A percentile compares a stretch with the other conserved stretches of the same genome.
Evolutionary conservation across 2,329 filamentous ascomycete species (phyloP).

Genomic region (Orbilia blumenaviensis): DNA sequence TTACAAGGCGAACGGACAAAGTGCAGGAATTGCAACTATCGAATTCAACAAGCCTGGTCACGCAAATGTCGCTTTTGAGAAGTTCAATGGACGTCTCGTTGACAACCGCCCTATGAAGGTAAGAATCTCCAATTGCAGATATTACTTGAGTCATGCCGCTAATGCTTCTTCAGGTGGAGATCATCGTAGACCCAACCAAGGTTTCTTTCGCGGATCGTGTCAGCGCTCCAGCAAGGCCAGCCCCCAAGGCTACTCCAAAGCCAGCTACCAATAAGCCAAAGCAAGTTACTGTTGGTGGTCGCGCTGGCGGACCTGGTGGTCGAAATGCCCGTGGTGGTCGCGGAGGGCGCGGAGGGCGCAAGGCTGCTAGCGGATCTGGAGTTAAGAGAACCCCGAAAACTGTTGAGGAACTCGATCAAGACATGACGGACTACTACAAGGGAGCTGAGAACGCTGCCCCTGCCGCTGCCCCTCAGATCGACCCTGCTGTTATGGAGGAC

Average conservation of each 20-base stretch:
- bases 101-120: slow-evolving; percentile 93
- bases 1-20: slow-evolving; percentile 90
- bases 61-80: slow-evolving; percentile 82
- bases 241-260: slow-evolving; percentile 65
- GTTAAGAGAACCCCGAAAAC: slow-evolving; percentile 76
- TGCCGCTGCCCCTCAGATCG: slow-evolving; percentile 64
- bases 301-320: slow-evolving; percentile 62
- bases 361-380: slow-evolving; percentile 67
- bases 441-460: slow-evolving; percentile 64
- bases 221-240: slow-evolving; percentile 30
- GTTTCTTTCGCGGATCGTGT: slow-evolving; percentile 42
- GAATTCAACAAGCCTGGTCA: slow-evolving; percentile 82
- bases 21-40: slow-evolving; percentile 90
- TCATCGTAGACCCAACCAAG: slow-evolving; percentile 73
- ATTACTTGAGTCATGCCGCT: slow-evolving; percentile 6
- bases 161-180: slow-evolving; percentile 74
- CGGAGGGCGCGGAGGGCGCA: slow-evolving; percentile 63
- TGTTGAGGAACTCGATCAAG: slow-evolving; percentile 90
- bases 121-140: slow-evolving; percentile 57
- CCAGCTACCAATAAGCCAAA: slow-evolving; percentile 76
- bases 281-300: slow-evolving; percentile 60
- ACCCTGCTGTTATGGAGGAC: slow-evolving; percentile 66
- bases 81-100: slow-evolving; percentile 87
- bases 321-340: slow-evolving; percentile 66
- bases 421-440: slow-evolving; percentile 96